Evolutionary conservation across 352 stramenopile genomes (phyloP).

Genomic region (Phytophthora podocarpi): DNA sequence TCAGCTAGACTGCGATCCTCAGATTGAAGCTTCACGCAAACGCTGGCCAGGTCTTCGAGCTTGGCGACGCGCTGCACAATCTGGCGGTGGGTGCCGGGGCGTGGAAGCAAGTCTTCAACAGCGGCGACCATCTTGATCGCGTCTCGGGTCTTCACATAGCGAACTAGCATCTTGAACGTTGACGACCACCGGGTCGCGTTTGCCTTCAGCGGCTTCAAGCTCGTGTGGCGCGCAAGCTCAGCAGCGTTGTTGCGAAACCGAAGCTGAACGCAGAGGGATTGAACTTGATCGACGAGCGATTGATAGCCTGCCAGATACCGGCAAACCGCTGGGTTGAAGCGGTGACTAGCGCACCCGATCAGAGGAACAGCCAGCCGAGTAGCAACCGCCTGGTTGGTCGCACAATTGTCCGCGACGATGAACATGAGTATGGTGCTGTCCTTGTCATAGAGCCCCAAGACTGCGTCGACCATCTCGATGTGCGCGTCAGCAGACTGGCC

Average conservation of each 20-base stretch:
- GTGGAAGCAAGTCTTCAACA: conserved; percentile 5
- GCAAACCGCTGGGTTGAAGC: conserved; percentile 2
- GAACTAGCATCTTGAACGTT: neutral
- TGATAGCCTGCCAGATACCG: neutral
- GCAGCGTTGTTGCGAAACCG: neutral
- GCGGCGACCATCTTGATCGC: conserved; percentile 3
- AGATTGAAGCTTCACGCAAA: neutral
- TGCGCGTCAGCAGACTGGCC: conserved; percentile 1
- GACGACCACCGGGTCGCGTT: neutral
- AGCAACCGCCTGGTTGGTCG: conserved; percentile 1
- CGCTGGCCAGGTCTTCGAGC: neutral
- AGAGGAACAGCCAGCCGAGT: neutral
- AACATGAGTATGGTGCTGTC: neutral
- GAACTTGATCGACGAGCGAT: neutral
- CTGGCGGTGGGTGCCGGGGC: neutral
- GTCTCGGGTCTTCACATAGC: conserved; percentile 4
- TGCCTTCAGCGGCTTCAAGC: neutral
- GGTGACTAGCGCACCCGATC: conserved; percentile 4
- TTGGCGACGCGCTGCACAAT: neutral
- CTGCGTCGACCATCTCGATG: conserved; percentile 12
- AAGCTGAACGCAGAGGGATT: neutral
- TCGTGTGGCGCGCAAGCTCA: neutral
- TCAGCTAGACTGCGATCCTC: neutral
- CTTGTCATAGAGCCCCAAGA: neutral
- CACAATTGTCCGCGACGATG: conserved; percentile 4